Evolutionary conservation across 208 protist species (phyloP).

Genomic region (Histomonas meleagridis): DNA sequence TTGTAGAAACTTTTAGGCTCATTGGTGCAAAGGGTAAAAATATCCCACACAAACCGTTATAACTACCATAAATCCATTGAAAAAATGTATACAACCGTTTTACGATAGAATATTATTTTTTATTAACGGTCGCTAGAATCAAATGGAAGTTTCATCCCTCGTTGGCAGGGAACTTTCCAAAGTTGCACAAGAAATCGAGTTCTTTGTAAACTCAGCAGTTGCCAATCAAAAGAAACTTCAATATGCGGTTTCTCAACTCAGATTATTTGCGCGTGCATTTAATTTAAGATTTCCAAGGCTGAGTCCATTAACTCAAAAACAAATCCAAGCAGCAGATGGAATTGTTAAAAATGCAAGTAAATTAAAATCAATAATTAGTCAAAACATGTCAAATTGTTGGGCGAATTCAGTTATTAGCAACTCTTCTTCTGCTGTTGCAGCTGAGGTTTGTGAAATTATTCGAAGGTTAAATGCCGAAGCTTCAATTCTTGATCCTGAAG

Average conservation of each 20-base stretch:
- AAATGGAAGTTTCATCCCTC: too few relatives aligned
- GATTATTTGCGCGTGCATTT: background rate
- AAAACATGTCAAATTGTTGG: background rate
- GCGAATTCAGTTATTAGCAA: background rate
- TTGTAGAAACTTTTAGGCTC: too few relatives aligned
- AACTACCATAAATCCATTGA: too few relatives aligned
- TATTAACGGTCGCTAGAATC: too few relatives aligned
- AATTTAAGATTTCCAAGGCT: background rate
- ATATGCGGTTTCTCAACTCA: background rate
- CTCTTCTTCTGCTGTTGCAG: background rate
- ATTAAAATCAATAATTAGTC: background rate
- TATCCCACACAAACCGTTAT: too few relatives aligned
- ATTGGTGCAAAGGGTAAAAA: too few relatives aligned
- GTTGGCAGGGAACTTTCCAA: background rate
- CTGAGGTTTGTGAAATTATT: background rate
- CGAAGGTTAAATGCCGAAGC: background rate
- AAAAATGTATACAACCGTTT: too few relatives aligned
- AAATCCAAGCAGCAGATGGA: background rate
- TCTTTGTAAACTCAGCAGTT: background rate
- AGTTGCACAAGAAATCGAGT: background rate
- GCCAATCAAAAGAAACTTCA: background rate
- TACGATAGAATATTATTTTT: too few relatives aligned
- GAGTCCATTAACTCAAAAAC: background rate
- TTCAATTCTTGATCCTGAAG: background rate
- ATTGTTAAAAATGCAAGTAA: background rate